Evolutionary conservation across 2,329 filamentous ascomycete genomes (phyloP).

Genomic region (Juglanconis sp.): DNA sequence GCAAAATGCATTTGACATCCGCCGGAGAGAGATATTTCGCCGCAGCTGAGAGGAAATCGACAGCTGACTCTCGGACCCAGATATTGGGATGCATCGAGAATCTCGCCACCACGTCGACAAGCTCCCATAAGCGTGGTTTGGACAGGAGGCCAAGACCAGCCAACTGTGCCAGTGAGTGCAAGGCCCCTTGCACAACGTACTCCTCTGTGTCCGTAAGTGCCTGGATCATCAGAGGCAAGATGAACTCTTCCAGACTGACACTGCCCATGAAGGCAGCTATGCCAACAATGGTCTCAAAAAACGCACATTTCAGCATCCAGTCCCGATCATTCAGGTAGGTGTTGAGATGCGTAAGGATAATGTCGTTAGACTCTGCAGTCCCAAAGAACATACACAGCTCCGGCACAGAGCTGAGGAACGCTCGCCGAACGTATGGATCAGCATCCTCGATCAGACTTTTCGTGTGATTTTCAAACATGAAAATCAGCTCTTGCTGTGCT

Average conservation of each 20-base stretch:
- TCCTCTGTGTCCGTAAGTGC: conserved; percentile 91
- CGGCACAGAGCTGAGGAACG: conserved; percentile 87
- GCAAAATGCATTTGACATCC: conserved; percentile 78
- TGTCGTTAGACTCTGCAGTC: conserved; percentile 85
- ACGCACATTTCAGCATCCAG: conserved; percentile 94
- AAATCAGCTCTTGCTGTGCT: conserved; percentile 76
- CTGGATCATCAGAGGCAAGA: conserved; percentile 92
- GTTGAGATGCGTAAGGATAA: conserved; percentile 93
- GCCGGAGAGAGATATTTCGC: conserved; percentile 73
- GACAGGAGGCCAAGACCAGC: conserved; percentile 85
- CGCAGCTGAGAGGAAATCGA: conserved; percentile 76
- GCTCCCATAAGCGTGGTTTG: conserved; percentile 78
- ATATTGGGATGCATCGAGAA: conserved; percentile 92
- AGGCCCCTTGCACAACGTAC: conserved; percentile 85
- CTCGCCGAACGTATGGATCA: conserved; percentile 80
- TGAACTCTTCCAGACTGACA: conserved; percentile 88
- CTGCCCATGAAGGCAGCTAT: conserved; percentile 89
- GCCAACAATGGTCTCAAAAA: conserved; percentile 92
- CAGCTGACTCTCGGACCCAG: conserved; percentile 89
- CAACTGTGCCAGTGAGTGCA: conserved; percentile 84
- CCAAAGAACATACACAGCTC: conserved; percentile 94
- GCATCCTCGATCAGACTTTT: conserved; percentile 85
- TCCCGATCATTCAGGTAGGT: conserved; percentile 96
- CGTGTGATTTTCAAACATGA: conserved; percentile 82
- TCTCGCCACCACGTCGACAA: conserved; percentile 76